These are phyloP conservation scores for Coniochaeta sp. DNA, from an alignment of 2,329 filamentous ascomycete species.

Conservation along the genomic window DNA sequence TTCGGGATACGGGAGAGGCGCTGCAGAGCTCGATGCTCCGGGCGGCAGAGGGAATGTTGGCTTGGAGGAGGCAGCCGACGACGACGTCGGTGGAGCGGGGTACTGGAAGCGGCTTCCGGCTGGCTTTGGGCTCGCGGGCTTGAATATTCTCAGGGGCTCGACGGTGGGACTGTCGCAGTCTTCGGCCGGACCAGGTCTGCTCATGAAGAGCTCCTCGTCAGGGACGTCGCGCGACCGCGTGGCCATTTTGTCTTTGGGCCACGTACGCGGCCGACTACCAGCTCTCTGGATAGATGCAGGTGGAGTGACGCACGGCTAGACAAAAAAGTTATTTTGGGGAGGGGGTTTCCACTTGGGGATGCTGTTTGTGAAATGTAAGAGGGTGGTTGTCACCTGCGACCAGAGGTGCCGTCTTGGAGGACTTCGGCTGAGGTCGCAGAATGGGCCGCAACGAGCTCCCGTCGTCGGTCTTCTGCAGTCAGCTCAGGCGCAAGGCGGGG, in stretches of 20 bases:
- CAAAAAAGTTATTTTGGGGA: constrained; percentile 2
- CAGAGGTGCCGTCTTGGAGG: not conserved
- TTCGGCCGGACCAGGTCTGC: constrained; percentile 38
- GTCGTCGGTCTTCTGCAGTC: not conserved
- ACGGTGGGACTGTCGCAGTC: constrained; percentile 67
- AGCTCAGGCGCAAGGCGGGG: not conserved
- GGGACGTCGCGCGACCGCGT: constrained; percentile 55
- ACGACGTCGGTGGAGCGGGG: constrained; percentile 34
- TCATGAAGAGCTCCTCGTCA: constrained; percentile 80
- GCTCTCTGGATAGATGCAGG: constrained; percentile 1
- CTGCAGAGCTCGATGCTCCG: constrained; percentile 63
- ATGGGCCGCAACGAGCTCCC: constrained; percentile 1
- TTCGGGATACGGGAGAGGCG: constrained; percentile 64
- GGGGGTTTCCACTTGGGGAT: not conserved
- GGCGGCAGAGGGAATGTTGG: constrained; percentile 57
- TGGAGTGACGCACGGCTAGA: not conserved
- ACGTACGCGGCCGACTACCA: constrained; percentile 5
- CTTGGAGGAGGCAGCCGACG: constrained; percentile 30
- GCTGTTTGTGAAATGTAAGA: not conserved
- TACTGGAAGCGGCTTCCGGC: constrained; percentile 40
- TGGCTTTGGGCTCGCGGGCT: constrained; percentile 61
- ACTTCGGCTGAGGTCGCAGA: constrained; percentile 1
- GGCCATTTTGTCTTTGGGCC: constrained; percentile 27
- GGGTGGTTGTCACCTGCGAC: not conserved
- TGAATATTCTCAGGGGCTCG: constrained; percentile 78